Conservation (phyloP, 2,329 filamentous ascomycete species). For the Paecilomyces fulvus region DNA sequence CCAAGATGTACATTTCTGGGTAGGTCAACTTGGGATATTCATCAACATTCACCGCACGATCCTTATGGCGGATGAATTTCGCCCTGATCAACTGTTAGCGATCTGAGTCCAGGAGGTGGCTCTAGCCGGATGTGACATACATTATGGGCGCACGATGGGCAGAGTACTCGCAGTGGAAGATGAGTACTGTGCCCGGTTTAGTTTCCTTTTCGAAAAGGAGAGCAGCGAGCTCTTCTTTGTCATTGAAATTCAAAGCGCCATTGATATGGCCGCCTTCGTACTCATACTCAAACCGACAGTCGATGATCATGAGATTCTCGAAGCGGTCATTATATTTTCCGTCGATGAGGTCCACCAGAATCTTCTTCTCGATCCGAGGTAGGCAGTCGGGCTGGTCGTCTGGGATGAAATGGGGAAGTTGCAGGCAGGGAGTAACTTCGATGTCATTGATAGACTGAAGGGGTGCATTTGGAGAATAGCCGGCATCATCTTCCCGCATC, state of each 20-base stretch:
- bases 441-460: slow-evolving; percentile 75
- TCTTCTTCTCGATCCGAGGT: slow-evolving; percentile 74
- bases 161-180: slow-evolving; percentile 98
- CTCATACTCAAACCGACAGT: slow-evolving; percentile 98
- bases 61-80: slow-evolving; percentile 80
- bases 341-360: slow-evolving; percentile 78
- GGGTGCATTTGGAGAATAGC: slow-evolving; percentile 44
- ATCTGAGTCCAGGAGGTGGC: background rate
- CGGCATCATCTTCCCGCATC: slow-evolving; percentile 67
- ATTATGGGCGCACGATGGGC: slow-evolving; percentile 93
- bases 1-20: slow-evolving; percentile 92
- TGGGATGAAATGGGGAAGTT: slow-evolving; percentile 74
- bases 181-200: slow-evolving; percentile 65
- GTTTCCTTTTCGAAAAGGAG: slow-evolving; percentile 67
- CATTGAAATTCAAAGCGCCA: slow-evolving; percentile 90
- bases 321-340: slow-evolving; percentile 70
- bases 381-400: slow-evolving; percentile 77
- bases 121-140: slow-evolving; percentile 32
- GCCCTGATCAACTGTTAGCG: slow-evolving; percentile 44
- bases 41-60: slow-evolving; percentile 77
- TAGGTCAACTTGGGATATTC: slow-evolving; percentile 85
- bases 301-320: slow-evolving; percentile 77
- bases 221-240: slow-evolving; percentile 76
- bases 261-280: slow-evolving; percentile 94
- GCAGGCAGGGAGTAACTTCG: slow-evolving; percentile 63